phyloP scores from a whole-genome alignment of 140 eudicot species.

The Oenanthe javanica region DNA sequence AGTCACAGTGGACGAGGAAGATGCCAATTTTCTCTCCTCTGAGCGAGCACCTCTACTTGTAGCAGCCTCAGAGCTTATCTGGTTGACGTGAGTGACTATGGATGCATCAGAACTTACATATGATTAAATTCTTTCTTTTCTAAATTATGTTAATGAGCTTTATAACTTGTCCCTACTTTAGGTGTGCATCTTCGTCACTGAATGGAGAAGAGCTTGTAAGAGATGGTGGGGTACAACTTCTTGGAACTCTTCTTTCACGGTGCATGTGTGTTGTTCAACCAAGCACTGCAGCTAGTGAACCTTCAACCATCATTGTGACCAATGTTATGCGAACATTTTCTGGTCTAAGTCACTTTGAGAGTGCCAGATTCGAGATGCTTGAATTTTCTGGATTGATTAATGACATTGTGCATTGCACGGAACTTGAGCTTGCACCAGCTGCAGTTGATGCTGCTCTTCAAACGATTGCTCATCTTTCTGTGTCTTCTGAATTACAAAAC shows the following conservation, averaged over 20 bases:
- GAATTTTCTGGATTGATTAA: conserved; percentile 67
- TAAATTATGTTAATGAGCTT: neutral
- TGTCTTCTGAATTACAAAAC: conserved; percentile 74
- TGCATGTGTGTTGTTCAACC: conserved; percentile 98
- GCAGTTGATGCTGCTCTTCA: conserved; percentile 94
- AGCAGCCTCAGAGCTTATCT: conserved; percentile 94
- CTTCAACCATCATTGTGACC: conserved; percentile 75
- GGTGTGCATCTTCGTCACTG: conserved; percentile 87
- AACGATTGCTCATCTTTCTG: conserved; percentile 82
- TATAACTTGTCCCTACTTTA: conserved; percentile 17
- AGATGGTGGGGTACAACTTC: conserved; percentile 93
- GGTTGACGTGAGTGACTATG: conserved; percentile 66
- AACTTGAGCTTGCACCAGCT: conserved; percentile 83
- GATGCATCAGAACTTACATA: neutral
- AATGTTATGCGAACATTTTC: conserved; percentile 80
- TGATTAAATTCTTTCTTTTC: neutral
- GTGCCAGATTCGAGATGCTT: conserved; percentile 79
- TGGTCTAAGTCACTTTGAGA: conserved; percentile 80
- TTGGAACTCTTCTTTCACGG: conserved; percentile 84
- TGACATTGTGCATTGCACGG: conserved; percentile 97
- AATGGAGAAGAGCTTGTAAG: conserved; percentile 99
- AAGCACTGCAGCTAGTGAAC: conserved; percentile 80
- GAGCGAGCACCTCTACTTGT: conserved; percentile 91
- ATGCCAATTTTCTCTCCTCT: conserved; percentile 77
- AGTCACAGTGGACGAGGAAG: conserved; percentile 84